Conservation (phyloP, 805 yeast genomes). For the Yamadazyma laniorum region DNA sequence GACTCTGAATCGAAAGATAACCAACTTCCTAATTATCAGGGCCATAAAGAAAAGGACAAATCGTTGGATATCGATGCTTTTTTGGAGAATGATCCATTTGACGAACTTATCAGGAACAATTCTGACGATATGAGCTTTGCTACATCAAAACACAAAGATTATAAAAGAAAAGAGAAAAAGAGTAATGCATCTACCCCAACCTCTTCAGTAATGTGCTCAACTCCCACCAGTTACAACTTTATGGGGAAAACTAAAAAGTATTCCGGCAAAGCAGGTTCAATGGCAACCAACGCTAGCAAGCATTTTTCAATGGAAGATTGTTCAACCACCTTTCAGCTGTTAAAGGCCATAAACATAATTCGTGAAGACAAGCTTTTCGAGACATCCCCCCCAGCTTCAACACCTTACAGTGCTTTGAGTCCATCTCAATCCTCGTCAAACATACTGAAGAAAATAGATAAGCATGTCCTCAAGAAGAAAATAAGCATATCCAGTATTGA, state of each 20-base stretch:
- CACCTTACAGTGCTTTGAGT: too few relatives aligned
- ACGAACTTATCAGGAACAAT: background rate
- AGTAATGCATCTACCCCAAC: background rate
- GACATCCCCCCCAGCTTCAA: background rate
- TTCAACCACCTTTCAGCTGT: conserved; percentile 6
- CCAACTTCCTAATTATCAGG: too few relatives aligned
- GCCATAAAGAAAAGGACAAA: too few relatives aligned
- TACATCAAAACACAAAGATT: too few relatives aligned
- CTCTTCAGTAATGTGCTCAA: background rate
- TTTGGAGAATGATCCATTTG: conserved; percentile 7
- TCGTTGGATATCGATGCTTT: background rate
- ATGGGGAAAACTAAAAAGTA: too few relatives aligned
- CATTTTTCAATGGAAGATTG: conserved; percentile 8
- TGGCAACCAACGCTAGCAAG: background rate
- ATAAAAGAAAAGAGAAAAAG: too few relatives aligned
- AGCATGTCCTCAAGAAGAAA: conserved; percentile 4
- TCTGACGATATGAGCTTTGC: background rate
- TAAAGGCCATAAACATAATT: conserved; percentile 3
- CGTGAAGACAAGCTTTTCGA: conserved; percentile 3
- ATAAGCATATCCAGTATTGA: background rate
- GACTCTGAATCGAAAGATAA: too few relatives aligned
- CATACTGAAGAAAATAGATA: conserved; percentile 1
- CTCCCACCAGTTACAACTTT: too few relatives aligned
- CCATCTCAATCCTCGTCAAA: too few relatives aligned
- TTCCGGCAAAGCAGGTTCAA: too few relatives aligned